Evolutionary conservation across 106 monocot species (phyloP).

Genomic region (Gastrodia elata): DNA sequence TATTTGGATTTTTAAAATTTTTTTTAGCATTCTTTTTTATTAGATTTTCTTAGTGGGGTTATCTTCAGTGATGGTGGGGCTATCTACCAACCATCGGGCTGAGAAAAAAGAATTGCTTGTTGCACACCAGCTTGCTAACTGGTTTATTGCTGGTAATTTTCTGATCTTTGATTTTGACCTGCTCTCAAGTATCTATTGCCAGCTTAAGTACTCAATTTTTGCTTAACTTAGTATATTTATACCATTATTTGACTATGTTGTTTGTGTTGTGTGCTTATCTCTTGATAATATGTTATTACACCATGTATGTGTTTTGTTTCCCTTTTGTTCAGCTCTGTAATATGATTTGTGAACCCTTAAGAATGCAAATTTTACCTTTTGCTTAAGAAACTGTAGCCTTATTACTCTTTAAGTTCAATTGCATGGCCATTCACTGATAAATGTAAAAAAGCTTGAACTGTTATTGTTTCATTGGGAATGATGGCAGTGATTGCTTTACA

Average conservation of each 20-base stretch:
- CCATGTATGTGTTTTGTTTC: neutral
- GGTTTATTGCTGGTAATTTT: slow-evolving; percentile 60
- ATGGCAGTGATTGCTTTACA: neutral
- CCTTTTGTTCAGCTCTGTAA: neutral
- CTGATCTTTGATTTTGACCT: neutral
- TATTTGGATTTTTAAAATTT: neutral
- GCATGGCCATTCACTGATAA: neutral
- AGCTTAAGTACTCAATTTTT: slow-evolving; percentile 1
- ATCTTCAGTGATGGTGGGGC: slow-evolving; percentile 73
- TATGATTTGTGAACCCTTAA: neutral
- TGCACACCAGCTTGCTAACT: slow-evolving; percentile 74
- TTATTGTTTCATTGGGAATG: neutral
- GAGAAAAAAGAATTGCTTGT: slow-evolving; percentile 50
- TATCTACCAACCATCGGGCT: slow-evolving; percentile 70
- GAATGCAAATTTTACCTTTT: neutral
- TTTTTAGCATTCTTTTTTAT: slow-evolving; percentile 3
- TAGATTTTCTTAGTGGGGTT: slow-evolving; percentile 52
- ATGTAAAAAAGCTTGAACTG: neutral
- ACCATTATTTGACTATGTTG: neutral
- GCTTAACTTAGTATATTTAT: neutral
- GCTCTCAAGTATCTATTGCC: neutral
- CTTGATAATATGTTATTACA: neutral
- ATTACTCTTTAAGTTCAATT: neutral
- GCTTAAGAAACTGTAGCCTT: neutral
- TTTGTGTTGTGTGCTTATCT: neutral